phyloP scores from a whole-genome alignment of 768 basidiomycete genomes.

The Macrolepiota fuliginosa region DNA sequence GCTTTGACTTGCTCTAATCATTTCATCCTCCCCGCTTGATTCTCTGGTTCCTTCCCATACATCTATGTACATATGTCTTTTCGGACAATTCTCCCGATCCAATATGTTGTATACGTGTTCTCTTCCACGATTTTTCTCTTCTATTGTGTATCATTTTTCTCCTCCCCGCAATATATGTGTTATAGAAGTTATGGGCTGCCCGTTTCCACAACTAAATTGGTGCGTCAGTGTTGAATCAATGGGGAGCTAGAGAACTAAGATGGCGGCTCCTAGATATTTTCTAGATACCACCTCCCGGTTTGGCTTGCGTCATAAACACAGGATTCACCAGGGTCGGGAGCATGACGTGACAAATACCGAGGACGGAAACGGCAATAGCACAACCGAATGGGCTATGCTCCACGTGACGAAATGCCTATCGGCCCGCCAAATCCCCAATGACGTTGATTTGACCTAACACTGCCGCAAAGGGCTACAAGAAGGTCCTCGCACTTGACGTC shows the following conservation, averaged over 20 bases:
- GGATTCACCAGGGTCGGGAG: too few species aligned
- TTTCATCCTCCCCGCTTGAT: neutral
- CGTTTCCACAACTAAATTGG: neutral
- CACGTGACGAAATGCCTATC: neutral
- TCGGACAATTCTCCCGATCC: neutral
- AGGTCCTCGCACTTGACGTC: neutral
- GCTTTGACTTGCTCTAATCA: neutral
- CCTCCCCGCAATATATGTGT: neutral
- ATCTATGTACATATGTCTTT: neutral
- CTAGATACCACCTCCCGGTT: too few species aligned
- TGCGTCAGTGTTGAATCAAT: neutral
- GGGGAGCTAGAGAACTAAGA: neutral
- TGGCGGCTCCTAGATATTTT: neutral
- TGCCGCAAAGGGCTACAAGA: neutral
- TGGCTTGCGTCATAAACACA: too few species aligned
- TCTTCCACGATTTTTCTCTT: neutral
- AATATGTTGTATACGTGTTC: neutral
- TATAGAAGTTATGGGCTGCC: neutral
- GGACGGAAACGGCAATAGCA: neutral
- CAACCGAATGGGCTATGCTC: neutral
- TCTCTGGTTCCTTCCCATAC: neutral
- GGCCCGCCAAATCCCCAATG: neutral
- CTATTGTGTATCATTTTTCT: neutral
- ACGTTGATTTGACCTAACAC: neutral
- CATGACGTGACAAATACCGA: too few species aligned